Conservation (phyloP, 2,329 filamentous ascomycete species). For the Tolypocladium endophyticum region DNA sequence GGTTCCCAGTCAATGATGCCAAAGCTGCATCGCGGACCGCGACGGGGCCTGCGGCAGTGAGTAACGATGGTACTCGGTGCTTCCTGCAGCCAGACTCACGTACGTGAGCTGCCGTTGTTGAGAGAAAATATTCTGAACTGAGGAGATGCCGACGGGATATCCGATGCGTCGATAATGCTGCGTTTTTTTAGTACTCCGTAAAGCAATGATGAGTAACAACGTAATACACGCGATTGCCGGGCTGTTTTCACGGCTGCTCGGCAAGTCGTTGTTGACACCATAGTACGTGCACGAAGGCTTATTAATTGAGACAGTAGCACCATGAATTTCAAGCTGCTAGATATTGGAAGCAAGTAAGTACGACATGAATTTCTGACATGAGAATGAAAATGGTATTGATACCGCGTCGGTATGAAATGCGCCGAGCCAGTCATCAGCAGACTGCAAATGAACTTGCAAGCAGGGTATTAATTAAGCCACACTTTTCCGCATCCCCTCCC, state of each 20-base stretch:
- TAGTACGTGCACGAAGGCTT: too few species aligned
- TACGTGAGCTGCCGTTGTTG: neutral
- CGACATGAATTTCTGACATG: neutral
- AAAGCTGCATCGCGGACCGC: neutral
- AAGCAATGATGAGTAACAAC: neutral
- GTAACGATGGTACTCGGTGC: neutral
- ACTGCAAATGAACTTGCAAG: neutral
- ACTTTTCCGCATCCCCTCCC: neutral
- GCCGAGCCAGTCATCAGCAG: neutral
- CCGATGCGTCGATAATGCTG: too few species aligned
- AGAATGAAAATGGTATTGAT: neutral
- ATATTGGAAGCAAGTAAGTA: too few species aligned
- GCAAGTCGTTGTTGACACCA: too few species aligned
- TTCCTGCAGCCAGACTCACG: neutral
- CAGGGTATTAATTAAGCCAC: neutral
- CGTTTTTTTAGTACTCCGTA: too few species aligned
- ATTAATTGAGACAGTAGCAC: too few species aligned
- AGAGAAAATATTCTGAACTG: too few species aligned
- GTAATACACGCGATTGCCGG: neutral
- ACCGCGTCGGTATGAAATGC: neutral
- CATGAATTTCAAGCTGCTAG: too few species aligned
- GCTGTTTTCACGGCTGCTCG: neutral
- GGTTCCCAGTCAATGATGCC: neutral
- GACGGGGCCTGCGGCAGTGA: neutral
- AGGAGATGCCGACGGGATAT: too few species aligned